A percentile compares a stretch with the other conserved stretches of the same genome.
These are phyloP conservation scores for Colletotrichum musicola DNA, from an alignment of 2,329 filamentous ascomycete species.

Conservation along the genomic window DNA sequence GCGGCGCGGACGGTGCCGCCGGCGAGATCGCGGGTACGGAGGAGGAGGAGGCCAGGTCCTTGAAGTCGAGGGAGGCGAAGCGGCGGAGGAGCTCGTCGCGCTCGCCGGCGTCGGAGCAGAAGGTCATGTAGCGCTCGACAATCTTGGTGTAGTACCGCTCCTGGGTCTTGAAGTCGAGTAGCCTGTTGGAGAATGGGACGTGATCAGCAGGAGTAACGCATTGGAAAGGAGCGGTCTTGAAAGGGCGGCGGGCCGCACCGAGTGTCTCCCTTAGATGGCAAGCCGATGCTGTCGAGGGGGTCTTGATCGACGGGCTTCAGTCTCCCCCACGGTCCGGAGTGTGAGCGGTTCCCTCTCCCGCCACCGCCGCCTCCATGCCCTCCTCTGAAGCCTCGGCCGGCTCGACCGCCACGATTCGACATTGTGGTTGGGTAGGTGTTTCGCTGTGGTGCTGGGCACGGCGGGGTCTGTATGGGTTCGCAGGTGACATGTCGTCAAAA, in stretches of 20 bases:
- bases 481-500: slow-evolving; percentile 33
- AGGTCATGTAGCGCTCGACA: slow-evolving; percentile 88
- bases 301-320: slow-evolving; percentile 82
- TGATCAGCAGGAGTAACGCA: slow-evolving; percentile 23
- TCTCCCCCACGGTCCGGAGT: slow-evolving; percentile 74
- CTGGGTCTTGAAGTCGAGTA: slow-evolving; percentile 82
- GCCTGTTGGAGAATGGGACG: slow-evolving; percentile 55
- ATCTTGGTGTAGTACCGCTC: slow-evolving; percentile 90
- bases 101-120: slow-evolving; percentile 81
- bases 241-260: slow-evolving; percentile 64
- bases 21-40: slow-evolving; percentile 28
- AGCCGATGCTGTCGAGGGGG: slow-evolving; percentile 82
- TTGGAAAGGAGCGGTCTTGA: no score
- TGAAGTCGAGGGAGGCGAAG: slow-evolving; percentile 74
- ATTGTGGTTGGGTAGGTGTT: slow-evolving; percentile 3
- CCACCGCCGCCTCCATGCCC: not conserved
- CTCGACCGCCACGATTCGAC: slow-evolving; percentile 33
- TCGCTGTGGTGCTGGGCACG: not conserved
- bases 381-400: not conserved
- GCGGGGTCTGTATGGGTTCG: not conserved
- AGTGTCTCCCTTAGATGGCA: slow-evolving; percentile 91
- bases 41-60: slow-evolving; percentile 40
- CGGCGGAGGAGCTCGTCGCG: slow-evolving; percentile 80
- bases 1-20: slow-evolving; percentile 11
- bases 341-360: slow-evolving; percentile 46